Base-by-base conservation (phyloP, 257 asterid genomes). In the Eucommia ulmoides region DNA sequence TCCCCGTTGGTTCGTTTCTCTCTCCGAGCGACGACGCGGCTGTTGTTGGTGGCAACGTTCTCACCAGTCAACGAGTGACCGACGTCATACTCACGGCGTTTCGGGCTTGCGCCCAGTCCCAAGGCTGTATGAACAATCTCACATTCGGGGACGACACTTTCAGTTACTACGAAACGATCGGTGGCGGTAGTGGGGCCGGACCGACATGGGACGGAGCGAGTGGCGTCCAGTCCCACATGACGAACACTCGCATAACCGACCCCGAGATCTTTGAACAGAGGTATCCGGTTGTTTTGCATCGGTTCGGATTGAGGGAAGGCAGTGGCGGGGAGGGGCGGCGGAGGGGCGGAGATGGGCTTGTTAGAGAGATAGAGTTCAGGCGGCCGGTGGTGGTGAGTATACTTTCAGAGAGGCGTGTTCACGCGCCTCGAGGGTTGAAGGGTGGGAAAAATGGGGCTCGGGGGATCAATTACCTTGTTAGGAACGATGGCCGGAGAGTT, bases 221-320 rank as follows among this genome's bases (percentile, higher is more conserved):
- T 51, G 96, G 94, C 20, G 94, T 85, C 70, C 97, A 89, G 69
- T 84, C 96, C 76, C 97, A 89, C 72, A 89, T 89, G 97, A 89
- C 97, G 1, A 89, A 89, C 53, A 84, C 97, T 17, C 93, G 97
- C 11, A 89, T 89, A 93, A 89, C 96, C 2, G 97, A 89, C 59
- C 97, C 97, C 0, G 96, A 89, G 78, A 89, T 89, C 22, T 85
- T 85, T 54, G 94, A 85, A 76, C 96, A 89, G 69, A 76, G 98
- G 33, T 89, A 89, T 67, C 98, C 96, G 0, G 94, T 85, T 71
- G 2, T 89, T 11, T 57, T 89, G 24, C 98, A 75, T 51, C 73
- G 69, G 63, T 89, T 82, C 12, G 96, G 92, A 41, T 62, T 85
- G 26, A 64, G 96, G 62, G 84, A 82, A 77, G 53, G 62, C 19